Evolutionary conservation across 2,329 filamentous ascomycete genomes (phyloP), one percentile per base, ranked within the genome.

Genomic region (Penicillium polonicum): DNA sequence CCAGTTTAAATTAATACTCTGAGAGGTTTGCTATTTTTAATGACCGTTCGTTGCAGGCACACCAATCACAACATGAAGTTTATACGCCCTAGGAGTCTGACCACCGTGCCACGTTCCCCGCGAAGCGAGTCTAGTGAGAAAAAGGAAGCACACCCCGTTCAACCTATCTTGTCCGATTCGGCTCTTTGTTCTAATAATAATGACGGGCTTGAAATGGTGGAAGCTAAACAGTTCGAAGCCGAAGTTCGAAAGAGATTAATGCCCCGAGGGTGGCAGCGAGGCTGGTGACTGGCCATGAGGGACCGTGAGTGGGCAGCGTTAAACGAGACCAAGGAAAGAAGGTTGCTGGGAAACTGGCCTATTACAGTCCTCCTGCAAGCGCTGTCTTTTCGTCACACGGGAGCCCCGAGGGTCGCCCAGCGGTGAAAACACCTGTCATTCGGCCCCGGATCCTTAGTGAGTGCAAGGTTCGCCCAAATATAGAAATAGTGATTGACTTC

Each of bases 291-390:
- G 58, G 56, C n/a, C 48, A 51, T 41, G 17, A 23, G n/a, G 27
- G 50, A 29, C 39, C 10, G 41, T 48, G 50, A 29, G 21, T 52
- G 43, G 19, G 17, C 31, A 19, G 52, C 52, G 61, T 36, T 43
- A 59, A 61, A 25, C 57, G 49, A 59, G 58, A 53, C 56, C 44
- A 60, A 46, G 21, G 52, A 35, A 45, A 44, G 43, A 57, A 55
- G 33, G 57, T 56, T 60, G 53, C 58, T 59, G 52, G 29, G 29
- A 17, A 29, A 29, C 9, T 31, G 51, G 44, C 71, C 68, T 69
- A 72, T 73, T 21, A 62, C 21, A 64, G 29, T 23, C 42, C 57
- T 61, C 62, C 63, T 72, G 65, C 67, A 73, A 68, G 69, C 71
- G 71, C 71, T 61, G 38, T 48, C 48, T 33, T 62, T 45, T 65